Evolutionary conservation across 2,329 filamentous ascomycete genomes (phyloP).

Genomic region (Cladosporium sp.): DNA sequence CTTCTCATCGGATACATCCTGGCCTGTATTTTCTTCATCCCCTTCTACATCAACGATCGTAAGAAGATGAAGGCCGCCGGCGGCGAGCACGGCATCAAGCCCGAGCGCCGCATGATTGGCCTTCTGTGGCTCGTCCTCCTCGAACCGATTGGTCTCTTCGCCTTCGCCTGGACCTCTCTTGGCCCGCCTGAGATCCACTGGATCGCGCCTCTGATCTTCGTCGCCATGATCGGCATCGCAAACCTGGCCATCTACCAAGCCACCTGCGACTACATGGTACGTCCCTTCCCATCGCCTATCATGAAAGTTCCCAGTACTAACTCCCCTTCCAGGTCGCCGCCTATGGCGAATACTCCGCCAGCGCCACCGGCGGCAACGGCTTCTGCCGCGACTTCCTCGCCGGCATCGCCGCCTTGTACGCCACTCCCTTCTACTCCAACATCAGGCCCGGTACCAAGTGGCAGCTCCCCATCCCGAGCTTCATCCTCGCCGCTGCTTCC

Average conservation of each 20-base stretch:
- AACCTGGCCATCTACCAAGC: conserved; percentile 51
- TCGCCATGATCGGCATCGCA: conserved; percentile 68
- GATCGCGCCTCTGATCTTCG: conserved; percentile 68
- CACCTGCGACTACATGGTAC: conserved; percentile 64
- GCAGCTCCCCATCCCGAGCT: conserved; percentile 52
- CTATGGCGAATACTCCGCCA: conserved; percentile 72
- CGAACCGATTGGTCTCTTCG: conserved; percentile 67
- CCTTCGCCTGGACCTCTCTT: conserved; percentile 69
- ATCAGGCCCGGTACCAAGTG: conserved; percentile 31
- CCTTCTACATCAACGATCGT: conserved; percentile 48
- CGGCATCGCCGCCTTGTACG: conserved; percentile 69
- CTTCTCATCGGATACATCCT: conserved; percentile 68
- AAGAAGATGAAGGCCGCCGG: conserved; percentile 45
- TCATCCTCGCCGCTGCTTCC: conserved; percentile 54
- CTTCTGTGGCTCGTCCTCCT: conserved; percentile 64
- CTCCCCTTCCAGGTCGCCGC: conserved; percentile 65
- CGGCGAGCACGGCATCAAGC: conserved; percentile 49
- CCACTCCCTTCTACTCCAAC: conserved; percentile 54
- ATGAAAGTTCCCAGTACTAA: neutral
- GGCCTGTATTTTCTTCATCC: conserved; percentile 62
- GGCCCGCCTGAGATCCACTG: conserved; percentile 61
- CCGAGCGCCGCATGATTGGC: conserved; percentile 67
- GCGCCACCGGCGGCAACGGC: conserved; percentile 74
- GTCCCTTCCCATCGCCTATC: conserved; percentile 65
- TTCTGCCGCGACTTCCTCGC: conserved; percentile 74